Percentiles rank a stretch among this genome's conserved stretches.
phyloP scores from a whole-genome alignment of 139 green algal genomes.

The Chlamydomonas sphaeroides region DNA sequence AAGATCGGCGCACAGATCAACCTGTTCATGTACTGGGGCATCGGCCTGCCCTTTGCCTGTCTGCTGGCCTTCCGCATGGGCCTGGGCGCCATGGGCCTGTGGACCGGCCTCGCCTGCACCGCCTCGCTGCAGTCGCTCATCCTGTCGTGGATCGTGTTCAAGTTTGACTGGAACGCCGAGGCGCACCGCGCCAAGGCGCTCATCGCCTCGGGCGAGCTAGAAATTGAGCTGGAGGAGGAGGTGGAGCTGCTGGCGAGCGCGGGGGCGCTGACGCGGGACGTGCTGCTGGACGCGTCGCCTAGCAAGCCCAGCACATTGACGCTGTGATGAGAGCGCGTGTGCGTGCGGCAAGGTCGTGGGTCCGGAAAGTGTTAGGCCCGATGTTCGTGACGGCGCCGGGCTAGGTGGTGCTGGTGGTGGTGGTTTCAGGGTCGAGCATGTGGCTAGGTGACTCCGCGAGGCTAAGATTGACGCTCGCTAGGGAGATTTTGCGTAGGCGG shows the following conservation, averaged over 20 bases:
- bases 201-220: slow-evolving; percentile 60
- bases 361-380: no score
- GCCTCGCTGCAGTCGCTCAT: slow-evolving; percentile 57
- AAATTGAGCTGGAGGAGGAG: slow-evolving; percentile 60
- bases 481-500: no score
- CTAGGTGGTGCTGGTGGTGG: no score
- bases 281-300: neutral
- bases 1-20: slow-evolving; percentile 71
- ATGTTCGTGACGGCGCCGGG: no score
- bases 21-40: slow-evolving; percentile 69
- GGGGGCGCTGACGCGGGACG: neutral
- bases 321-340: no score
- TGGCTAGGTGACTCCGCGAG: no score
- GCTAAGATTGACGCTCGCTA: no score
- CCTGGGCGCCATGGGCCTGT: slow-evolving; percentile 70
- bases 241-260: neutral
- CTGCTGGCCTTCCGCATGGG: slow-evolving; percentile 65
- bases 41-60: slow-evolving; percentile 69
- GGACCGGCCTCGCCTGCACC: slow-evolving; percentile 69
- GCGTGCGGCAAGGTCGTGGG: no score
- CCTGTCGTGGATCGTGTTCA: slow-evolving; percentile 44
- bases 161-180: slow-evolving; percentile 64
- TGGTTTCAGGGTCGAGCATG: no score
- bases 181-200: slow-evolving; percentile 58
- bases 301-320: slow-evolving; percentile 21